A percentile compares a stretch with the other conserved stretches of the same genome.
These are phyloP conservation scores for Stenogyne calaminthoides DNA, from an alignment of 305 asterid genomes.

Conservation along the genomic window DNA sequence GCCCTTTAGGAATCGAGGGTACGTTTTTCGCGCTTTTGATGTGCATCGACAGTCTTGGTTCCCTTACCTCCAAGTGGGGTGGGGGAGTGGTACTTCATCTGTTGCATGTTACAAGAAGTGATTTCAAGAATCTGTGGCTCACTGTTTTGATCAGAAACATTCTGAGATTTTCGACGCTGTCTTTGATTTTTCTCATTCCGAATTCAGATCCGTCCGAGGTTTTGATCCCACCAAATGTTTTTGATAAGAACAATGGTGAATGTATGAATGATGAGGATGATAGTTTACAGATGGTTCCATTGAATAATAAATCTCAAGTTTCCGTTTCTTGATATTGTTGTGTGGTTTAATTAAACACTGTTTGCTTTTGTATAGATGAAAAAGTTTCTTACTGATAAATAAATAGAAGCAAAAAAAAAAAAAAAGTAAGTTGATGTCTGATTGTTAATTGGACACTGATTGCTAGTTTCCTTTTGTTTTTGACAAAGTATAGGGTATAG, in stretches of 20 bases:
- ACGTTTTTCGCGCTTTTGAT: conserved; percentile 61
- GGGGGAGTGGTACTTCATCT: conserved; percentile 56
- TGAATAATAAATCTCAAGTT: conserved; percentile 32
- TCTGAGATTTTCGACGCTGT: conserved; percentile 47
- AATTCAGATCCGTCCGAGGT: conserved; percentile 33
- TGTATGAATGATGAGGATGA: conserved; percentile 40
- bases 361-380: too few species aligned
- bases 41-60: conserved; percentile 63
- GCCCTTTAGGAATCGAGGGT: conserved; percentile 69
- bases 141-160: conserved; percentile 46
- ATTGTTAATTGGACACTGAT: too few species aligned
- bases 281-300: conserved; percentile 46
- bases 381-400: too few species aligned
- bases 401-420: too few species aligned
- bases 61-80: conserved; percentile 52
- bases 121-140: conserved; percentile 58
- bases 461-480: too few species aligned
- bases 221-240: conserved; percentile 16
- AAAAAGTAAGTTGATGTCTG: too few species aligned
- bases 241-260: neutral
- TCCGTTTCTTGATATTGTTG: neutral
- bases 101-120: conserved; percentile 54
- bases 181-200: conserved; percentile 50
- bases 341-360: neutral
- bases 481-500: too few species aligned